Evolutionary conservation across 257 asterid species (phyloP), one percentile per base, ranked within the genome.

Genomic region (Solanum boliviense): DNA sequence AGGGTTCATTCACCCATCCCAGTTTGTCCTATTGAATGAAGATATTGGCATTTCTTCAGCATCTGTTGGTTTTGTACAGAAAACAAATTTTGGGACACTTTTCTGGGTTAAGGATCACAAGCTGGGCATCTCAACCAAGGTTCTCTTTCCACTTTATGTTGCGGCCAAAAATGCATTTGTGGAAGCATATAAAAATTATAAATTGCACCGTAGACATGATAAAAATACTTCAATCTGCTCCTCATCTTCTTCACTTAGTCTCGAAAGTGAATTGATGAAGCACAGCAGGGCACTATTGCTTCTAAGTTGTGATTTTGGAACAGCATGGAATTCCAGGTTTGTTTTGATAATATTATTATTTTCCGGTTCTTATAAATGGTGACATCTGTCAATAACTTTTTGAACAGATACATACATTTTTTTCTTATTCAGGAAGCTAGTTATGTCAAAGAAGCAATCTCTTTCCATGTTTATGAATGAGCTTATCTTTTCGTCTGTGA

Each of bases 311-410:
- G 98, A 97, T 94, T 95, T 93, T 90, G 99, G 98, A 89, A 92
- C 94, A 29, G 98, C 98, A 38, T 97, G 99, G 98, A 95, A 95
- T 91, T 91, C 93, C 91, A 97, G 99, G 98, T 95, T 83, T 46
- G 68, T 68, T 25, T 85, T 41, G 31, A 15, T 16, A 21, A 15
- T 10, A 3, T 31, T 9, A 18, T 11, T 48, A 31, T 78, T 84
- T 36, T 52, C 36, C 38, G 25, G 23, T 82, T 71, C 23, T 56
- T 27, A 48, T 62, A 76, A 75, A 39, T 76, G 48, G 16, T 71
- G 27, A 65, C 52, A 85, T 65, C 72, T 65, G 15, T 65, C 32
- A n/a, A 65, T 65, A 65, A 32, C 7, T 23, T 65, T 65, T 65
- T 76, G 84, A 85, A 46, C 60, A 20, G 32, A 85, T 70, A 23